These are phyloP conservation scores for Geoglossum glabrum DNA, from an alignment of 495 filamentous ascomycete genomes.

Conservation along the genomic window DNA sequence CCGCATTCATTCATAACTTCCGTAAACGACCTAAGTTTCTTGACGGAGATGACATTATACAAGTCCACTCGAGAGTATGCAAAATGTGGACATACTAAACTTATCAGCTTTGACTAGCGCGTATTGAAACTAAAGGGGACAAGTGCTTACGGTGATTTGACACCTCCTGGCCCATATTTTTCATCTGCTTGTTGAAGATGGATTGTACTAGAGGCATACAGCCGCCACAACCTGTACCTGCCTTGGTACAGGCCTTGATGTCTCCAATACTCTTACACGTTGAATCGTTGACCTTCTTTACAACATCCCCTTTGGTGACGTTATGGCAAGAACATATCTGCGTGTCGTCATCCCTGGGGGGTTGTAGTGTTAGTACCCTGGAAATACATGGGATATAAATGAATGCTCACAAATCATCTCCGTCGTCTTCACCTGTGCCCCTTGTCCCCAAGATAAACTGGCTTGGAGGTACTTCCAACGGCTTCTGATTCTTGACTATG, in stretches of 20 bases:
- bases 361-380: background rate
- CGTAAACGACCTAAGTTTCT: conserved; percentile 50
- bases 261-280: conserved; percentile 71
- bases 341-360: conserved; percentile 52
- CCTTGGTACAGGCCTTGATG: conserved; percentile 86
- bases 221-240: conserved; percentile 83
- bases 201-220: conserved; percentile 84
- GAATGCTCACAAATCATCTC: conserved; percentile 37
- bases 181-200: conserved; percentile 89
- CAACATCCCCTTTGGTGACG: conserved; percentile 73
- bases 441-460: conserved; percentile 77
- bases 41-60: conserved; percentile 76
- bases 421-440: conserved; percentile 52
- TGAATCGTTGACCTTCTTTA: conserved; percentile 54
- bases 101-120: conserved; percentile 9
- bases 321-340: conserved; percentile 96
- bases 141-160: conserved; percentile 46
- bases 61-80: conserved; percentile 72
- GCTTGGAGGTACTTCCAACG: conserved; percentile 62
- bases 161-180: conserved; percentile 74
- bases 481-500: conserved; percentile 79
- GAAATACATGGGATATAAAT: background rate
- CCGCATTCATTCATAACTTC: conserved; percentile 75
- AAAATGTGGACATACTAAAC: conserved; percentile 60
- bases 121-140: background rate